Percentiles rank a stretch among this genome's conserved stretches.
Conservation (phyloP, 176 grass and related monocot species). For the Cenchrus fungigraminus region DNA sequence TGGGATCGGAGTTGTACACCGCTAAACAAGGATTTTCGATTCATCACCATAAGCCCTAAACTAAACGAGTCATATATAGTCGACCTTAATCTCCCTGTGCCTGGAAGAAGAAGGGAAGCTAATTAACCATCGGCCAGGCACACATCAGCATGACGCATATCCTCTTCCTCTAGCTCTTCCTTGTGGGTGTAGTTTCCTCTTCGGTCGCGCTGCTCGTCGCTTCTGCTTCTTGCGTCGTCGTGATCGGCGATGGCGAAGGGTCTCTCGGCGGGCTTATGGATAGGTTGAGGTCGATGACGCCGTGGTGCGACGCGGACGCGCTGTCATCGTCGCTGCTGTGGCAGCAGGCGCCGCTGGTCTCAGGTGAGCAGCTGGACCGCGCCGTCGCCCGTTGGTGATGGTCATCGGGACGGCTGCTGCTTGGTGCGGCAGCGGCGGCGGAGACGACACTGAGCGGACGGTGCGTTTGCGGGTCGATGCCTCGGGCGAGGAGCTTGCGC, state of each 20-base stretch:
- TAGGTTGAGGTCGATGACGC: constrained; percentile 67
- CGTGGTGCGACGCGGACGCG: background rate
- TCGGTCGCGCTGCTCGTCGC: background rate
- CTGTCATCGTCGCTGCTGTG: constrained; percentile 16
- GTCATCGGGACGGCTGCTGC: background rate
- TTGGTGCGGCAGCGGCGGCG: background rate
- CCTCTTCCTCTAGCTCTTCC: constrained; percentile 5
- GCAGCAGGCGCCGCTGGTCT: constrained; percentile 2
- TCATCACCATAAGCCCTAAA: background rate
- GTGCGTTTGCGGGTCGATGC: constrained; percentile 73
- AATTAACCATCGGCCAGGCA: constrained; percentile 14
- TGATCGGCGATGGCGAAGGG: background rate
- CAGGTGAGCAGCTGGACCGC: constrained; percentile 38
- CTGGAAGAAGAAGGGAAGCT: background rate
- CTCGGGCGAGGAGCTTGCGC: constrained; percentile 74
- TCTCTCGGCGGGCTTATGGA: constrained; percentile 64
- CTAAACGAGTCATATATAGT: background rate
- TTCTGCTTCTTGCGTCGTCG: background rate
- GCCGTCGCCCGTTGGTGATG: background rate
- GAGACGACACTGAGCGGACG: constrained; percentile 30
- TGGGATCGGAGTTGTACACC: background rate
- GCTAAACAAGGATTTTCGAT: background rate
- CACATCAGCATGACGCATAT: constrained; percentile 53
- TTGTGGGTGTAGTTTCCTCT: background rate
- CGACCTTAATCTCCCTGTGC: background rate